Evolutionary conservation across 2,329 filamentous ascomycete genomes (phyloP), one percentile per base, ranked within the genome.

Genomic region (Diaporthe nobilis): DNA sequence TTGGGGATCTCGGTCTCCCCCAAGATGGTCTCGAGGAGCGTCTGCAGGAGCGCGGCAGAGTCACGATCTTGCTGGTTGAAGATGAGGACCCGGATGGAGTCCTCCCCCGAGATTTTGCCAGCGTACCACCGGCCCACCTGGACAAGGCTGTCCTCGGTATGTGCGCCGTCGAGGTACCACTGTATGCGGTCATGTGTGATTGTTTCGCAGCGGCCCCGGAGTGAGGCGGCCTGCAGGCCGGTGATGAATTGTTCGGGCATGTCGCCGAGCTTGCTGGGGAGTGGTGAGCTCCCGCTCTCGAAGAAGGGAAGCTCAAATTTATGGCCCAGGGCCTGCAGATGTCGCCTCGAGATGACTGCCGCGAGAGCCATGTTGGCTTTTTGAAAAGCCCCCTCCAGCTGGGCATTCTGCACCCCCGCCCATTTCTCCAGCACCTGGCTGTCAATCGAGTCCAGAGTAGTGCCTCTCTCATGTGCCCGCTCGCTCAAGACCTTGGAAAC

Each of bases 41-140:
- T 88, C 44, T 85, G 85, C 3, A 96, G 89, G 1, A 97, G 88
- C 22, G 89, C 86, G 5, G 87, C 85, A 7, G 94, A 94, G 81
- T 98, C 92, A 44, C 95, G 91, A 13, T 95, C 95, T 81, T 98
- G 95, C 84, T 98, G 96, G 84, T 98, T 98, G 88, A 98, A 98
- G 65, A 98, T 89, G 61, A 98, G 86, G 0, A 94, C 86, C 8
- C 79, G 65, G 13, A 70, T 61, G 0, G 72, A 65, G 85, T 73
- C 57, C 13, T 76, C 51, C 81, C 84, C 77, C 79, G 80, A 79
- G n/a, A 89, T 80, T 65, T 88, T 85, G 10, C 84, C 85, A 2
- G 90, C 90, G 80, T 96, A 96, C 96, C 96, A 98, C 78, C 87
- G 88, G 4, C 92, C 94, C 15, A 94, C 94, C 57, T 94, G 89